Percentiles rank a stretch among this genome's conserved stretches.
Evolutionary conservation across 2,329 filamentous ascomycete species (phyloP).

Genomic region (Diaporthe longicolla): DNA sequence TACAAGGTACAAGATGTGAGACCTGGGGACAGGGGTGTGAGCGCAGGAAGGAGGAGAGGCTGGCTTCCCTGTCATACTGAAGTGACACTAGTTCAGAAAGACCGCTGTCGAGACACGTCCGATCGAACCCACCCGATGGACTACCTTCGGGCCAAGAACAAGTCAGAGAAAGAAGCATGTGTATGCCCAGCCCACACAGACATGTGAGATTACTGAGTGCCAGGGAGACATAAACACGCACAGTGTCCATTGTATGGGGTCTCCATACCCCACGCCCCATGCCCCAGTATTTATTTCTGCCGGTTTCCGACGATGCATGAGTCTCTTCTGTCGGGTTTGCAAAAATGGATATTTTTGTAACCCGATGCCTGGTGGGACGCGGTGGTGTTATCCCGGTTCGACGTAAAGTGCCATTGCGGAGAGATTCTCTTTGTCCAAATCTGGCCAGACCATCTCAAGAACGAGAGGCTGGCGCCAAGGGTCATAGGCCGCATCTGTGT

Average conservation of each 20-base stretch:
- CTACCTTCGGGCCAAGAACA: slow-evolving; percentile 34
- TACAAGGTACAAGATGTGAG: slow-evolving; percentile 21
- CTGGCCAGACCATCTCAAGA: slow-evolving; percentile 14
- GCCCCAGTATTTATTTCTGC: slow-evolving; percentile 9
- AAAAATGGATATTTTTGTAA: slow-evolving; percentile 23
- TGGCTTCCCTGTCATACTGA: slow-evolving; percentile 26
- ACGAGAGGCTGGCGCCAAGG: slow-evolving; percentile 26
- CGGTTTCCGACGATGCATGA: slow-evolving; percentile 21
- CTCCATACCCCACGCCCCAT: slow-evolving; percentile 25
- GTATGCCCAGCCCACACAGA: slow-evolving; percentile 26
- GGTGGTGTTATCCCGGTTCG: slow-evolving; percentile 1
- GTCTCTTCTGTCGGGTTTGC: not conserved
- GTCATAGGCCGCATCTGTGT: slow-evolving; percentile 25
- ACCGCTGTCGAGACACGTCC: slow-evolving; percentile 25
- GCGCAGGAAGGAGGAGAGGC: slow-evolving; percentile 25
- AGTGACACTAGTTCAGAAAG: slow-evolving; percentile 32
- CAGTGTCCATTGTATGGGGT: slow-evolving; percentile 26
- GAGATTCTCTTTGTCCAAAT: slow-evolving; percentile 1
- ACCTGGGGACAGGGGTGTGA: slow-evolving; percentile 25
- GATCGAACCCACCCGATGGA: slow-evolving; percentile 25
- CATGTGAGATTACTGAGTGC: slow-evolving; percentile 31
- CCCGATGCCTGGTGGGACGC: slow-evolving; percentile 11
- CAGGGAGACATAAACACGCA: slow-evolving; percentile 23
- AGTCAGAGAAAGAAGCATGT: slow-evolving; percentile 30
- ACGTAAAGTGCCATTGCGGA: slow-evolving; percentile 1